Conservation (phyloP, 2,329 filamentous ascomycete species). For the Periconia sp. region DNA sequence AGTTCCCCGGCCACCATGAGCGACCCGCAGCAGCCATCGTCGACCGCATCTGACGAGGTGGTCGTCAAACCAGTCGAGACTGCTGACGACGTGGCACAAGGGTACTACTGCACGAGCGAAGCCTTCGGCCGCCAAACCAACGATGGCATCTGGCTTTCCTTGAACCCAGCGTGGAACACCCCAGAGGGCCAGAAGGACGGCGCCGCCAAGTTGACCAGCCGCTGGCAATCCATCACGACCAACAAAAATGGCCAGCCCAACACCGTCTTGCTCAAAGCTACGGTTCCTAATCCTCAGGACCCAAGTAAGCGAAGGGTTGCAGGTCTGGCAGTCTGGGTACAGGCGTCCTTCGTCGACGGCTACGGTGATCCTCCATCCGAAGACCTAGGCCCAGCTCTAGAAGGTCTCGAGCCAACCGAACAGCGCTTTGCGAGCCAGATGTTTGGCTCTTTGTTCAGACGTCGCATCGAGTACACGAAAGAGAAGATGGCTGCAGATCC, state of each 20-base stretch:
- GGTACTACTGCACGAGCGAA: slow-evolving; percentile 42
- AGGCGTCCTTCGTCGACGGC: slow-evolving; percentile 58
- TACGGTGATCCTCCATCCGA: slow-evolving; percentile 50
- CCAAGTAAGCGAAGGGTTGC: slow-evolving; percentile 46
- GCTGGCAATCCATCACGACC: slow-evolving; percentile 49
- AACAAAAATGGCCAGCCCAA: slow-evolving; percentile 57
- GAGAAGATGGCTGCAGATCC: slow-evolving; percentile 46
- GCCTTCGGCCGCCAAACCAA: slow-evolving; percentile 59
- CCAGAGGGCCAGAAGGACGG: slow-evolving; percentile 49
- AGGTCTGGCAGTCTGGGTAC: slow-evolving; percentile 63
- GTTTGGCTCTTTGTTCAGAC: slow-evolving; percentile 52
- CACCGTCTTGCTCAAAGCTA: slow-evolving; percentile 62
- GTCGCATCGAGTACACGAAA: slow-evolving; percentile 49
- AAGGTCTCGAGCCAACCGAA: slow-evolving; percentile 51
- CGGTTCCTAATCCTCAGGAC: slow-evolving; percentile 45
- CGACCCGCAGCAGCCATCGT: too few species aligned
- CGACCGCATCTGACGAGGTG: too few species aligned
- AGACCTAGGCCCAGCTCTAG: slow-evolving; percentile 29
- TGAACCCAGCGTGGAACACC: slow-evolving; percentile 64
- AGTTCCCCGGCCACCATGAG: too few species aligned
- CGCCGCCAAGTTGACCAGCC: slow-evolving; percentile 47
- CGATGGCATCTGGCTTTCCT: slow-evolving; percentile 59
- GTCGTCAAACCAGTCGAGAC: slow-evolving; percentile 21
- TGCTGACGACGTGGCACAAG: slow-evolving; percentile 30
- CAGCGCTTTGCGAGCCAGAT: slow-evolving; percentile 56